phyloP scores from a whole-genome alignment of 1,139 yeast genomes.

The Kurtzmaniella natalensis region DNA sequence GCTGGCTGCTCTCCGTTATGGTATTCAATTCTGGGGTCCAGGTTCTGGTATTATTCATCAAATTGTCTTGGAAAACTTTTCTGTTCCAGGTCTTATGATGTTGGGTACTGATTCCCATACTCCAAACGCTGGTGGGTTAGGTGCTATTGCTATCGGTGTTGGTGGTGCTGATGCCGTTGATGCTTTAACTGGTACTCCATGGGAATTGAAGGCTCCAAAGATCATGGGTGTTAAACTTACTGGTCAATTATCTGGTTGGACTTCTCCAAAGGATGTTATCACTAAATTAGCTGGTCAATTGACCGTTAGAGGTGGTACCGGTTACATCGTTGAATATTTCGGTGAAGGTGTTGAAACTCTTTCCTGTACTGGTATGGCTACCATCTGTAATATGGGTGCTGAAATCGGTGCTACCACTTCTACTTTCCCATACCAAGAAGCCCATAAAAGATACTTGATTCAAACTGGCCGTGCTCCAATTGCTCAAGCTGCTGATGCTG shows the following conservation, averaged over 20 bases:
- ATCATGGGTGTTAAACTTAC: constrained; percentile 87
- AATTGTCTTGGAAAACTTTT: constrained; percentile 90
- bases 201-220: constrained; percentile 98
- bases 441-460: constrained; percentile 73
- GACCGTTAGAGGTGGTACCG: constrained; percentile 98
- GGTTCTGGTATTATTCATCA: constrained; percentile 99
- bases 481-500: constrained; percentile 72
- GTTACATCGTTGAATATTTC: constrained; percentile 89
- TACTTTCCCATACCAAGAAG: constrained; percentile 89
- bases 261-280: constrained; percentile 94
- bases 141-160: constrained; percentile 96
- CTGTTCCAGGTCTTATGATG: constrained; percentile 95
- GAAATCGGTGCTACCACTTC: constrained; percentile 99
- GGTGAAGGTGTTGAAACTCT: constrained; percentile 87
- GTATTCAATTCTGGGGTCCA: constrained; percentile 98
- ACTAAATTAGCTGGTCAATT: constrained; percentile 82
- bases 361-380: constrained; percentile 98
- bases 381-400: constrained; percentile 99
- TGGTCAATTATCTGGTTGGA: constrained; percentile 85
- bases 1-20: constrained; percentile 87
- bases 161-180: constrained; percentile 99
- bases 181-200: constrained; percentile 94
- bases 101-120: constrained; percentile 97
- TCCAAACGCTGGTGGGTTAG: constrained; percentile 97
- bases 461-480: constrained; percentile 82